Percentiles rank a stretch among this genome's conserved stretches.
phyloP scores from a whole-genome alignment of 2,329 filamentous ascomycete species.

The Ophiocordyceps sinensis region DNA sequence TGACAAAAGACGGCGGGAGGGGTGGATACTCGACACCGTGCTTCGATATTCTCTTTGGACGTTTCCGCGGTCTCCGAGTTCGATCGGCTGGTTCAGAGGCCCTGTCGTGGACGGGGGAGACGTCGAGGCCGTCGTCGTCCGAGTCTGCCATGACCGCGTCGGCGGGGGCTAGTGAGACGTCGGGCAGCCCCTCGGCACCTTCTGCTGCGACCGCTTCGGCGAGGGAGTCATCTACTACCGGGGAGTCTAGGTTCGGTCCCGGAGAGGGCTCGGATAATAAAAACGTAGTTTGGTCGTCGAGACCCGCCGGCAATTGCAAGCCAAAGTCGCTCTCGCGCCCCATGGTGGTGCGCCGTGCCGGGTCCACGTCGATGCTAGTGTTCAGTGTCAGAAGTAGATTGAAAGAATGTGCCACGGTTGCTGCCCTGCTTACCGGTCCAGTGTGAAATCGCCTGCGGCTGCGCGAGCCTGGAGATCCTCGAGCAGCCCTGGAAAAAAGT shows the following conservation, averaged over 20 bases:
- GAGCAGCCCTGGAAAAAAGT: slow-evolving; percentile 35
- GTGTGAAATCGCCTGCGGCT: slow-evolving; percentile 24
- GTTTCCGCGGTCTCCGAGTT: slow-evolving; percentile 12
- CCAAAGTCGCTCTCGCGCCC: slow-evolving; percentile 36
- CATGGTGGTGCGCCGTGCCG: slow-evolving; percentile 21
- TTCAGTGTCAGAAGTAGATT: slow-evolving; percentile 5
- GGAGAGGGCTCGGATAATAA: slow-evolving; percentile 23
- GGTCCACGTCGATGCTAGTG: slow-evolving; percentile 23
- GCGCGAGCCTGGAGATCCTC: slow-evolving; percentile 26
- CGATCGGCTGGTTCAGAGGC: neutral
- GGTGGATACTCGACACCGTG: slow-evolving; percentile 65
- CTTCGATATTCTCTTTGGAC: slow-evolving; percentile 40
- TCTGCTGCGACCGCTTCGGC: slow-evolving; percentile 8
- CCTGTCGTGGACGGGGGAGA: neutral
- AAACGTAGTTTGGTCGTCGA: slow-evolving; percentile 36
- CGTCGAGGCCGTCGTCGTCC: neutral
- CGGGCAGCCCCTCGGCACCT: slow-evolving; percentile 4
- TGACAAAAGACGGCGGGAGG: slow-evolving; percentile 59
- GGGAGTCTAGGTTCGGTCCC: slow-evolving; percentile 1
- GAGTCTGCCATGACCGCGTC: slow-evolving; percentile 1
- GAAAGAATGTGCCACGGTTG: neutral
- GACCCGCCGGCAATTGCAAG: slow-evolving; percentile 31
- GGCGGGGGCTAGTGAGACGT: slow-evolving; percentile 5
- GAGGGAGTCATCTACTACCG: slow-evolving; percentile 8
- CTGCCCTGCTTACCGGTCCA: slow-evolving; percentile 23